A percentile compares a stretch with the other conserved stretches of the same genome.
Evolutionary conservation across 768 basidiomycete species (phyloP).

Genomic region (Pulveroboletus sp.): DNA sequence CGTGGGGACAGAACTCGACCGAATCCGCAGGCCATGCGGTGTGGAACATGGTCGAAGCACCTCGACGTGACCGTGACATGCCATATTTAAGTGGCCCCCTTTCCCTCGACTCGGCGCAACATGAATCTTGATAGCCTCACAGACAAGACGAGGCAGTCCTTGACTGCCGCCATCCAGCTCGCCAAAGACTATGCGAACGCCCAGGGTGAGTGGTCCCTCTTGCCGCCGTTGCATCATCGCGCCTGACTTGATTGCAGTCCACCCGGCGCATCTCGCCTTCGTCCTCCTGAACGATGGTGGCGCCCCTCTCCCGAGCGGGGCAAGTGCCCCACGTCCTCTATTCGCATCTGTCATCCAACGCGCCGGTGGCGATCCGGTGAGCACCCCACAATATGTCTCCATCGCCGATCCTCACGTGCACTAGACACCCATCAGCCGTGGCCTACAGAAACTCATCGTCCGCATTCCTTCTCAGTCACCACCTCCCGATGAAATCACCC

Average conservation of each 20-base stretch:
- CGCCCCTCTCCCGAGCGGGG: conserved; percentile 33
- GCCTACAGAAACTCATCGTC: conserved; percentile 72
- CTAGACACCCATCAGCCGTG: conserved; percentile 60
- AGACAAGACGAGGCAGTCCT: conserved; percentile 70
- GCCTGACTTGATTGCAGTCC: conserved; percentile 41
- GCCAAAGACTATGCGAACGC: conserved; percentile 83
- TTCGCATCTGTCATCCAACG: conserved; percentile 75
- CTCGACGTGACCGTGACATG: conserved; percentile 8
- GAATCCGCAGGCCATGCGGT: conserved; percentile 86
- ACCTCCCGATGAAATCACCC: conserved; percentile 72
- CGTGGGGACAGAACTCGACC: conserved; percentile 84
- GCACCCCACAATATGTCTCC: too few species aligned
- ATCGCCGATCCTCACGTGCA: too few species aligned
- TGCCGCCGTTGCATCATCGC: not conserved
- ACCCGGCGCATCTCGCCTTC: conserved; percentile 80
- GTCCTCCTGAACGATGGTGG: conserved; percentile 71
- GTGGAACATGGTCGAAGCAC: conserved; percentile 46
- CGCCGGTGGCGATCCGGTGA: conserved; percentile 81
- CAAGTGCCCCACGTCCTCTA: conserved; percentile 47
- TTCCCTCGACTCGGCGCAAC: not conserved
- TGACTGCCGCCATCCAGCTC: conserved; percentile 70
- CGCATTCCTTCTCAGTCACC: conserved; percentile 82
- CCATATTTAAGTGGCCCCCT: too few species aligned
- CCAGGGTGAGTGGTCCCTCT: conserved; percentile 48
- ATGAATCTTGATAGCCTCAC: conserved; percentile 72